Conservation (phyloP, 345 rosid species). For the Pelargonium nanum region DNA sequence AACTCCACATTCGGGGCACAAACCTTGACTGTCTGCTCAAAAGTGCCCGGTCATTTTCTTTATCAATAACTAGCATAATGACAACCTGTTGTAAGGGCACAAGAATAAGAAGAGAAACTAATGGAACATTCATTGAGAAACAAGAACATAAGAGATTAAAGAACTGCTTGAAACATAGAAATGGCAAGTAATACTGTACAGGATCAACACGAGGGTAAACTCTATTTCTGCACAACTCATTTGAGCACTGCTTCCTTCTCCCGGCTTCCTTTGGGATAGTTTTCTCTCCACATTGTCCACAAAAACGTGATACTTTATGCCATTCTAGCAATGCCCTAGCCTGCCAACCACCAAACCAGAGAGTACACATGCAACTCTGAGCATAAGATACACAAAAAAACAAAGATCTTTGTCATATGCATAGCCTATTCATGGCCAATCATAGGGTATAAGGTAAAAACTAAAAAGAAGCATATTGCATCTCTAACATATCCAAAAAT, state of each 20-base stretch:
- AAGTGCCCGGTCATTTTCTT: conserved; percentile 72
- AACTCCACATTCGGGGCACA: conserved; percentile 96
- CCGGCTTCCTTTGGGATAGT: conserved; percentile 77
- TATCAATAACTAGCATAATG: conserved; percentile 87
- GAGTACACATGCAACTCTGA: not conserved
- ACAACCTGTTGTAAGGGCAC: conserved; percentile 51
- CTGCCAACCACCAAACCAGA: conserved; percentile 22
- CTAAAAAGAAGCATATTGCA: no score
- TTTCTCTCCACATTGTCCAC: conserved; percentile 70
- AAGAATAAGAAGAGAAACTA: not conserved
- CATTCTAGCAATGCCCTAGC: conserved; percentile 87
- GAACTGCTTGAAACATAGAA: conserved; percentile 3
- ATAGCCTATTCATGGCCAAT: no score
- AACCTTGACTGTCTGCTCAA: conserved; percentile 74
- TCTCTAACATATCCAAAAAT: no score
- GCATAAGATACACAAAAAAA: not conserved
- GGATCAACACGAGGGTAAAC: conserved; percentile 93
- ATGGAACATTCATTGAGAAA: not conserved
- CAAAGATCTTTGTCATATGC: no score
- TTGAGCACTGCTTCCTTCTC: conserved; percentile 62
- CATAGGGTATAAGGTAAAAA: no score
- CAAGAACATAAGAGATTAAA: no score
- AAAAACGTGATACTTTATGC: conserved; percentile 55
- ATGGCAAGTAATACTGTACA: conserved; percentile 22
- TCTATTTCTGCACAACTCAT: conserved; percentile 49